phyloP scores from a whole-genome alignment of 805 yeast species.

The Kazachstania kunashirensis region DNA sequence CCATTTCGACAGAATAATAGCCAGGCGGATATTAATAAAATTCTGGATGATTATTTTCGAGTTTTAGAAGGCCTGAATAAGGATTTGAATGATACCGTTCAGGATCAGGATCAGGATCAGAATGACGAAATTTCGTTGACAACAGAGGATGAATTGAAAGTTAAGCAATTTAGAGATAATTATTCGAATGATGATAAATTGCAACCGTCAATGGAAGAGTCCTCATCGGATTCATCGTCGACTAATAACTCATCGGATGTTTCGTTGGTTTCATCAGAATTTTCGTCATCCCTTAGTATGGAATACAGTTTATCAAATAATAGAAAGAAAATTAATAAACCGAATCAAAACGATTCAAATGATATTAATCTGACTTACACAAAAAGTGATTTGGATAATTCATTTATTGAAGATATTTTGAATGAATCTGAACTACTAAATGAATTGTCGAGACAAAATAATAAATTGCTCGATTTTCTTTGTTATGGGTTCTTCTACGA shows the following conservation, averaged over 20 bases:
- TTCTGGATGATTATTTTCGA: slow-evolving; percentile 34
- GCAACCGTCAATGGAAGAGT: background rate
- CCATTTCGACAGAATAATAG: slow-evolving; percentile 34
- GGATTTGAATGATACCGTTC: no score
- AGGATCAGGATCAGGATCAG: no score
- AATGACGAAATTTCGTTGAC: background rate
- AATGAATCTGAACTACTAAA: slow-evolving; percentile 35
- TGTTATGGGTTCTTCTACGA: slow-evolving; percentile 33
- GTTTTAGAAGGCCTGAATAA: slow-evolving; percentile 5
- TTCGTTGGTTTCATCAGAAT: background rate
- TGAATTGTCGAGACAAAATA: slow-evolving; percentile 32
- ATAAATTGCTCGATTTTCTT: slow-evolving; percentile 36
- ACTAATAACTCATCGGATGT: background rate
- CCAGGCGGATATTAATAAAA: slow-evolving; percentile 30
- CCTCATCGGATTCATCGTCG: background rate
- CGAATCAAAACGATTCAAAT: background rate
- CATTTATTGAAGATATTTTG: slow-evolving; percentile 32
- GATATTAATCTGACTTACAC: background rate
- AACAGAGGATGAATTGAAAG: no score
- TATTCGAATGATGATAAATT: background rate
- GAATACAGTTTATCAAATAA: background rate
- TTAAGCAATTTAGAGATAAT: background rate
- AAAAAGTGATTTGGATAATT: slow-evolving; percentile 11
- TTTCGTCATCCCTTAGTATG: background rate
- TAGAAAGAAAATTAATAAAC: background rate